Conservation (phyloP, 2,329 filamentous ascomycete genomes). For the Fusarium virguliforme region DNA sequence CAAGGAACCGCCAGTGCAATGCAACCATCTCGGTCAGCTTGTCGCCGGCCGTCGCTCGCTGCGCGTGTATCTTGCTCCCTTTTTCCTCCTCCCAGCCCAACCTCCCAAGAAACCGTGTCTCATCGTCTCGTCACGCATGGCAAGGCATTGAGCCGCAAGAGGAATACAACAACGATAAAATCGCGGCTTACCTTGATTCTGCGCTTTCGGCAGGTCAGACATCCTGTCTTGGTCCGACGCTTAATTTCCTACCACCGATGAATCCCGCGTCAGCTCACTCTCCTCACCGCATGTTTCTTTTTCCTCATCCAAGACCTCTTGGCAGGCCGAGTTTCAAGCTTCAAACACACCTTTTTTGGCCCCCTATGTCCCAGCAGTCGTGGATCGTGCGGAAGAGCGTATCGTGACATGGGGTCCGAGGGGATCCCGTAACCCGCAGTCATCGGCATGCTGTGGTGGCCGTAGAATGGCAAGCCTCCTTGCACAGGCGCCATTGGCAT, state of each 20-base stretch:
- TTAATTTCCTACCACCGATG: conserved; percentile 69
- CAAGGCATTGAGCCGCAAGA: conserved; percentile 24
- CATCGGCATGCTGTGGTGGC: conserved; percentile 57
- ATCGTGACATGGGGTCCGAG: conserved; percentile 62
- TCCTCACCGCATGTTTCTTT: conserved; percentile 20
- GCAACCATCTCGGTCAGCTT: conserved; percentile 37
- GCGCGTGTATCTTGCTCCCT: conserved; percentile 32
- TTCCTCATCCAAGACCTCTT: neutral
- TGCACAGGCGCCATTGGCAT: conserved; percentile 52
- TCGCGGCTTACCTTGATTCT: conserved; percentile 71
- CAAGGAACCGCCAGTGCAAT: conserved; percentile 41
- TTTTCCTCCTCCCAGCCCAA: conserved; percentile 25
- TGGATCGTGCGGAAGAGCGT: conserved; percentile 66
- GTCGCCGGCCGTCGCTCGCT: conserved; percentile 33
- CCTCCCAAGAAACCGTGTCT: conserved; percentile 28
- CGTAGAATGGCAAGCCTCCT: conserved; percentile 62
- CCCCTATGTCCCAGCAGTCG: conserved; percentile 65
- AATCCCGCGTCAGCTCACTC: conserved; percentile 35
- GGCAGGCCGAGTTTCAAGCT: conserved; percentile 15
- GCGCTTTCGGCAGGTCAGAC: conserved; percentile 73
- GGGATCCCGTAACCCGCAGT: conserved; percentile 61
- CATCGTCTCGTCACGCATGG: conserved; percentile 27
- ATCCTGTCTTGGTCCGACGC: conserved; percentile 75
- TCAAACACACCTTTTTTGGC: conserved; percentile 70
- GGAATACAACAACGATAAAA: conserved; percentile 44